Evolutionary conservation across 441 rosid species (phyloP), one percentile per base, ranked within the genome.

Genomic region (Arabidopsis lyrata): DNA sequence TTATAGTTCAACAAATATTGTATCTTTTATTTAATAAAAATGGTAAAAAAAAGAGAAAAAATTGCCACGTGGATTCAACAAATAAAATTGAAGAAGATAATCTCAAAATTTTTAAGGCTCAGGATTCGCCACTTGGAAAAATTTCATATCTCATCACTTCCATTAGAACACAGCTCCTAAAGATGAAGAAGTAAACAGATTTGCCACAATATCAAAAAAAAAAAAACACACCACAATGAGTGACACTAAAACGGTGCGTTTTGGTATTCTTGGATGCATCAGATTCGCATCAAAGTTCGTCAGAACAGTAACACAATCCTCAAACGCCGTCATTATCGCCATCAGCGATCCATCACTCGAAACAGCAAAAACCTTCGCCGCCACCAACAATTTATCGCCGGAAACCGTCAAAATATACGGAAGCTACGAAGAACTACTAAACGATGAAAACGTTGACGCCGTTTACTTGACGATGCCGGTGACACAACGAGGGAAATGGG

Each of bases 191-290:
- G 47, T 18, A 42, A 5, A 42, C 16, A 22, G 22, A 22, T 22
- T 35, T 49, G 35, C 9, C 12, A 3, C 54, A 55, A 39, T 71
- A 41, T 5, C 1, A 18, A 41, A 8, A 5, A 7, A 34, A 11
- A 14, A 50, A 2, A 5, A 31, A n/a, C 7, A 50, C 24, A 22
- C 2, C 2, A 64, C 49, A 35, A 82, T 84, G 85, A 52, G 50
- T 14, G 69, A 78, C 31, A 41, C 65, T 5, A 27, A 62, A 27
- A 57, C 70, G 56, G 52, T 75, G 35, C 86, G 86, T 49, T 77
- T 87, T 66, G 90, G 88, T 12, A 81, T 85, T 32, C 75, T 87
- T 5, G 88, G 90, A 59, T 85, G 88, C 42, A 83, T 82, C 53
- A 78, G 78, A 31, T 77, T 75, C 60, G 84, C 88, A n/a, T 68